Evolutionary conservation across 2,329 filamentous ascomycete genomes (phyloP), one percentile per base, ranked within the genome.

Genomic region (Talaromyces sp.): DNA sequence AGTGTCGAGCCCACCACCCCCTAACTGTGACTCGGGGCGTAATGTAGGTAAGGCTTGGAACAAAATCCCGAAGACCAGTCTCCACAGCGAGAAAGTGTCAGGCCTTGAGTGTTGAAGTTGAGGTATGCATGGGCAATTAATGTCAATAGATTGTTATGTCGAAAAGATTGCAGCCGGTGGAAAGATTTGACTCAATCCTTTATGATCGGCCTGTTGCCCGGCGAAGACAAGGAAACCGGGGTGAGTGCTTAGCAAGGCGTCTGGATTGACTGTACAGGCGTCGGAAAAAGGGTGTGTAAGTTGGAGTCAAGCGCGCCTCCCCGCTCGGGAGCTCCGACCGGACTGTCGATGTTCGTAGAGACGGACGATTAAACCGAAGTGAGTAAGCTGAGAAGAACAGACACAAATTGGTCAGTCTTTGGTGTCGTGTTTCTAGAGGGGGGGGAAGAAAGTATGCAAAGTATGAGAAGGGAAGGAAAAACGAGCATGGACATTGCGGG

Each of bases 51-150:
- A 25, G 52, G 42, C 40, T 14, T n/a, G 48, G 18, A 46, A 50
- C 55, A 58, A 58, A 59, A 50, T 40, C 28, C 63, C 58, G 61
- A 65, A 65, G 57, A 63, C 65, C 66, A 67, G 66, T 55, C 68
- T 70, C 64, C 63, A 65, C 62, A 62, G 64, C 62, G 65, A 67
- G 58, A 62, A 57, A 63, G 48, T 60, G 46, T 60, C 62, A 63
- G 56, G 35, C 52, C 58, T 64, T 65, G 63, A 61, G 40, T 48
- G 58, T 60, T 28, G 60, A 57, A 59, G 62, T 58, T 61, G 58
- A 62, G 63, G 59, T 56, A 60, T 50, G 52, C 63, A 64, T 64
- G 59, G 54, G 58, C 58, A 46, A 40, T 39, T 25, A 35, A 35
- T 37, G 16, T 54, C 28, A 21, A 54, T 54, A 54, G 35, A 54